Base-by-base conservation (phyloP, 305 asterid genomes). In the Solanum hybrid region DNA sequence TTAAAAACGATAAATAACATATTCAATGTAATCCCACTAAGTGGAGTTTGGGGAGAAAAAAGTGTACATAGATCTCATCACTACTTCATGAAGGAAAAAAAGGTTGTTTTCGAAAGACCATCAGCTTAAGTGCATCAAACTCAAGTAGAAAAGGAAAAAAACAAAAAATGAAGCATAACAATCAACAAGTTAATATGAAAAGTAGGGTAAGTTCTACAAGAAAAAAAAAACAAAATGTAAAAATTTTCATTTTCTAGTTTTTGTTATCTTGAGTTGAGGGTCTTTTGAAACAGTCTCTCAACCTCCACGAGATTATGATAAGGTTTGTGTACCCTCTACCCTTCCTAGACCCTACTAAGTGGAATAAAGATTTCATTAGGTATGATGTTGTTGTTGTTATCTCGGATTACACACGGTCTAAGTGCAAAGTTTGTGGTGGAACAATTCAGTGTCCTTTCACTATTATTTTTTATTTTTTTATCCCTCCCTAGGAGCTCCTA, bases 41-140 rank as follows among this genome's bases (percentile, higher is more conserved):
- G 5, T 57, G 69, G 2, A 20, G 1, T 20, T 0, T 0, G 0
- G 5, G 0, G 11, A 20, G 2, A 20, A 4, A 3, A 7, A 61
- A 61, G 0, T 61, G 5, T 61, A 20, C 2, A 61, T 61, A 7
- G 11, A 61, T 20, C 5, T 3, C 2, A 7, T 20, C 2, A 61
- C 5, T 61, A 61, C 2, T 61, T 61, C 2, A 0, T 61, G 2
- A 61, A 61, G 26, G 0, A 7, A 57, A 20, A 7, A 7, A 57
- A 6, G 0, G 0, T 61, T 8, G 26, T 20, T 61, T 61, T 20
- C 26, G 0, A 61, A 61, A 61, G 11, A 20, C 11, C 11, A 57
- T 57, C 2, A 18, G 11, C 24, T 57, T 18, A 57, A 57, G 11
- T 57, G 10, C 11, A 57, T 57, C 5, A 57, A 57, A 20, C 5